Evolutionary conservation across 2,329 filamentous ascomycete species (phyloP), one percentile per base, ranked within the genome.

Genomic region (Epichloe coenophiala): DNA sequence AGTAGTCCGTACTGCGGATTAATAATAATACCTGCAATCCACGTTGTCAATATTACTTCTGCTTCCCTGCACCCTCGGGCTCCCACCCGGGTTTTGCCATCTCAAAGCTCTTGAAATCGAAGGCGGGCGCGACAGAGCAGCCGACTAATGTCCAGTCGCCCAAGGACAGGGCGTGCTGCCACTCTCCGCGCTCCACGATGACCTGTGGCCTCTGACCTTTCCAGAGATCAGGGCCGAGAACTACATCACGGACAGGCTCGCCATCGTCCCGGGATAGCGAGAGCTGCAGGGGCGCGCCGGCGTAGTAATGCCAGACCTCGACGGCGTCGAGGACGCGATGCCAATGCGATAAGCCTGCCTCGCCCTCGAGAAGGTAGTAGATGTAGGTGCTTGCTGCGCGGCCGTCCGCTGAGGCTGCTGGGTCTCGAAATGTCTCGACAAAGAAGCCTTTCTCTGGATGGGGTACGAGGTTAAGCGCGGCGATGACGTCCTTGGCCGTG

Each of bases 291-390:
- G 74, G 74, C 6, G 74, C 72, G 5, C 75, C 75, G 8, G 71
- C 74, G 47, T 77, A 77, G 62, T 73, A 69, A 56, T 78, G 75
- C 75, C 75, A 77, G 8, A 74, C 60, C 57, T 77, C 72, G 38
- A 62, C 69, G 3, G 70, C 69, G 50, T 75, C 71, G 8, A 63
- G 55, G 46, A 74, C 68, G 49, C 71, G 70, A 59, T 77, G 74
- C 74, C 73, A 77, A 51, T 68, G 59, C 4, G 74, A 77, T 17
- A 65, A 55, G 0, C 70, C 68, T 1, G 55, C 60, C 7, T 60
- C 54, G 36, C 71, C 69, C 49, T 76, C 68, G 5, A 77, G 68
- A 0, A 77, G 66, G 56, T 77, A 77, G 63, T 77, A 77, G 57
- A 76, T 77, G 46, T 66, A 67, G 1, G 74, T 76, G 61, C 71